phyloP scores from a whole-genome alignment of 306 rosid species.

The Cicer cuneatum region DNA sequence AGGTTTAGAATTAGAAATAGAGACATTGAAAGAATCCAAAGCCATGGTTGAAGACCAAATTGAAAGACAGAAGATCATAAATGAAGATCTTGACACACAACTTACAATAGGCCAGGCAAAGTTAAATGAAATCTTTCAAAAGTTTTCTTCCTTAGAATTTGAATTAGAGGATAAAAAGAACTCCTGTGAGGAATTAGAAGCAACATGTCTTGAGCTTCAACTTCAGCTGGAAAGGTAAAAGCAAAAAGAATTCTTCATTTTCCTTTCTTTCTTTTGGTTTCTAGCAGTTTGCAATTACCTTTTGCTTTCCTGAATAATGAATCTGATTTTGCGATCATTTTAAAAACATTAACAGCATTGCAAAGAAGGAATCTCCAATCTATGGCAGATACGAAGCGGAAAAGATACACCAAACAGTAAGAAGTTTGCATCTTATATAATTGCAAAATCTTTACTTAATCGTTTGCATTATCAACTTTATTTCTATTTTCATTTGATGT shows the following conservation, averaged over 20 bases:
- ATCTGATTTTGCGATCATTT: conserved; percentile 39
- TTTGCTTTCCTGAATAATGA: conserved; percentile 5
- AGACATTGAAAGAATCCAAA: conserved; percentile 55
- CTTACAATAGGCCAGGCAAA: conserved; percentile 61
- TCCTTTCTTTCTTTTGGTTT: neutral
- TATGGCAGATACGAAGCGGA: conserved; percentile 53
- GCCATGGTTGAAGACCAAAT: conserved; percentile 58
- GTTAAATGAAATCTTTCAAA: conserved; percentile 62
- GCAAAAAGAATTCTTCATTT: neutral
- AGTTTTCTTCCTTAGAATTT: conserved; percentile 73
- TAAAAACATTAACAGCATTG: conserved; percentile 56
- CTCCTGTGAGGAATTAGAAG: conserved; percentile 76
- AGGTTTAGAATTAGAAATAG: conserved; percentile 62
- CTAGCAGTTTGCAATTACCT: conserved; percentile 3
- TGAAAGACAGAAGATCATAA: conserved; percentile 60
- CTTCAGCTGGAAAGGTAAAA: conserved; percentile 85
- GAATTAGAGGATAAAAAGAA: conserved; percentile 73
- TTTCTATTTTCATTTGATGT: neutral
- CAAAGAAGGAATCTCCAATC: conserved; percentile 63
- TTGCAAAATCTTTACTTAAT: neutral
- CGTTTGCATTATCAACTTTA: neutral
- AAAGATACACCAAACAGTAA: conserved; percentile 69
- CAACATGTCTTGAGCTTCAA: conserved; percentile 85
- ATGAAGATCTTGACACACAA: conserved; percentile 77
- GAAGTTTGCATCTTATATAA: conserved; percentile 39